Base-by-base conservation (phyloP, 805 yeast species). In the Kazachstania taianensis region DNA sequence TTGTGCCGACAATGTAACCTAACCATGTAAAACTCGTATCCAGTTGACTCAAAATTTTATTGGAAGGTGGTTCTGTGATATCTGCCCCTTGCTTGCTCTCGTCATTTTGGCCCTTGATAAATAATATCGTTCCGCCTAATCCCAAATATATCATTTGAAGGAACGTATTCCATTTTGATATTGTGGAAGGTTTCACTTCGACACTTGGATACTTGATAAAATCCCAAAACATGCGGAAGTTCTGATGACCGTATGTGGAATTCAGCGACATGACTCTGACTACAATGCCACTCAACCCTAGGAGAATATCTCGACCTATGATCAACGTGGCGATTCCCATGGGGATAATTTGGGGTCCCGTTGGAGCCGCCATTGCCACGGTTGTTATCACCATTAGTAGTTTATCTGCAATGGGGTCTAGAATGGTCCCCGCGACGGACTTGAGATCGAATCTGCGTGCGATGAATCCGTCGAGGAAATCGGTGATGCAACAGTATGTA, bases 391-490 rank as follows among this genome's bases (percentile, higher is more conserved):
- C 70, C 96, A 92, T 86, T 32, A 92, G 66, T 12, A 81, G 65
- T 55, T 92, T 92, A 55, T 92, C 99, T 0, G 98, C 99, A 62
- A 85, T 68, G 0, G 99, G 99, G 51, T 92, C 99, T 23, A 94
- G 65, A 12, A 92, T 78, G 0, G 95, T 79, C 0, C 99, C 99
- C 5, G 86, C 72, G 1, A 82, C 78, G 1, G 95, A 77, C 49
- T 75, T 72, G 69, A 81, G 65, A 38, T 84, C 76, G 64, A 59
- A 89, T 41, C 61, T 71, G 37, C 99, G 67, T 4, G 99, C 99
- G 43, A 94, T 74, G 50, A 61, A 82, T 0, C 99, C 99, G 57
- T 92, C 99, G 16, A 87, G 61, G 43, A 83, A 79, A 56, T 92
- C 99, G 0, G 98, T 89, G 4, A 86, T 55, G 44, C 96, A 81